Percentiles rank a stretch among this genome's conserved stretches.
phyloP scores from a whole-genome alignment of 2,329 filamentous ascomycete species.

The Colletotrichum truncatum region DNA sequence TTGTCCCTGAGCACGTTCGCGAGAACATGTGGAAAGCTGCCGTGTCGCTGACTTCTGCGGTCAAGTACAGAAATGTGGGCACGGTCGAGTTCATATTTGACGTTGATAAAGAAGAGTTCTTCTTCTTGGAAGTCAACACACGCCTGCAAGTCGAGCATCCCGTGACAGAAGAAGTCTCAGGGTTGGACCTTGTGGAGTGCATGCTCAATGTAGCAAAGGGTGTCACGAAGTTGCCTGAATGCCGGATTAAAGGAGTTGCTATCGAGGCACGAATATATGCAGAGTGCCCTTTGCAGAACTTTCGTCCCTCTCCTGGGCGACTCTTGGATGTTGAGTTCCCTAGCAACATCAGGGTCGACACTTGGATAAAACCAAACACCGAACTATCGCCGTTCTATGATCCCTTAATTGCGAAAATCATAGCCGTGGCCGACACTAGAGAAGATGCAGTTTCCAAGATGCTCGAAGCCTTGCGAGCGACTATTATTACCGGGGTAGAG shows the following conservation, averaged over 20 bases:
- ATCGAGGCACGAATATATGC: slow-evolving; percentile 52
- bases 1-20: slow-evolving; percentile 39
- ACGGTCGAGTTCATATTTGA: slow-evolving; percentile 52
- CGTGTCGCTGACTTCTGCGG: slow-evolving; percentile 36
- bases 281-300: slow-evolving; percentile 65
- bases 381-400: slow-evolving; percentile 67
- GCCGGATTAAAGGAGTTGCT: slow-evolving; percentile 38
- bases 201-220: slow-evolving; percentile 38
- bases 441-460: slow-evolving; percentile 57
- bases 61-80: slow-evolving; percentile 47
- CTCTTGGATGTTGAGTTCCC: slow-evolving; percentile 67
- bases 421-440: slow-evolving; percentile 61
- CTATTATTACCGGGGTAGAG: not conserved
- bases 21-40: no score
- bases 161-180: slow-evolving; percentile 36
- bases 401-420: slow-evolving; percentile 66
- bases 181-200: slow-evolving; percentile 14
- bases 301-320: slow-evolving; percentile 66
- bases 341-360: slow-evolving; percentile 65
- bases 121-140: slow-evolving; percentile 55
- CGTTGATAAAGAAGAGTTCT: slow-evolving; percentile 41
- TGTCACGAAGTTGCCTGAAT: no score
- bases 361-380: slow-evolving; percentile 68
- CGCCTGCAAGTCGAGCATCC: slow-evolving; percentile 82
- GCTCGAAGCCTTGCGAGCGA: not conserved